These are phyloP conservation scores for Pythium aristosporum DNA, from an alignment of 352 stramenopile genomes.

Conservation along the genomic window DNA sequence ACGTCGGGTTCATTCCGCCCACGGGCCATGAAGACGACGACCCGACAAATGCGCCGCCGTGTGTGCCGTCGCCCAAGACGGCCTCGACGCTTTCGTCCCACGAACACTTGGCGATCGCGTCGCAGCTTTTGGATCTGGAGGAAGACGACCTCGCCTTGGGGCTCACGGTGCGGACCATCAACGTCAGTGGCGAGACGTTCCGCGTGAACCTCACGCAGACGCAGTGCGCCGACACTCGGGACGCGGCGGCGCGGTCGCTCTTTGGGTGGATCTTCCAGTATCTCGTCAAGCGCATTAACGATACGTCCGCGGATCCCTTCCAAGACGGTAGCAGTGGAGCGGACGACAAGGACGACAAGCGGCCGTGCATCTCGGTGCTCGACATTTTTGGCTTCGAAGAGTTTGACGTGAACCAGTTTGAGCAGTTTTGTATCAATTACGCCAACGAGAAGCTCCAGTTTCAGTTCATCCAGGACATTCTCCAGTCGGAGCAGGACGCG, in stretches of 20 bases:
- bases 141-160: constrained; percentile 46
- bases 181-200: constrained; percentile 64
- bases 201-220: constrained; percentile 63
- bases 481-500: constrained; percentile 70
- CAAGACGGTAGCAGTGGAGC: neutral
- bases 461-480: constrained; percentile 81
- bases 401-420: constrained; percentile 86
- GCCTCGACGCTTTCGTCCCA: constrained; percentile 37
- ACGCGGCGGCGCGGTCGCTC: constrained; percentile 72
- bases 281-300: constrained; percentile 79
- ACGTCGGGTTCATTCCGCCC: constrained; percentile 63
- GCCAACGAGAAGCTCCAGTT: constrained; percentile 91
- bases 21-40: constrained; percentile 53
- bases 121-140: constrained; percentile 46
- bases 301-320: constrained; percentile 24
- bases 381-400: constrained; percentile 92
- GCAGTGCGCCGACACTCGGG: constrained; percentile 65
- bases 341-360: constrained; percentile 21
- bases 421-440: constrained; percentile 94
- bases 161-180: constrained; percentile 69
- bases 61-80: constrained; percentile 32
- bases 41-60: constrained; percentile 45
- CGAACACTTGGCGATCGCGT: constrained; percentile 43
- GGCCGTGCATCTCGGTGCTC: constrained; percentile 75
- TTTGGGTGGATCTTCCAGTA: constrained; percentile 87